Percentiles rank a stretch among this genome's conserved stretches.
Conservation (phyloP, 1,284 basidiomycete genomes). For the Irpex sp. region DNA sequence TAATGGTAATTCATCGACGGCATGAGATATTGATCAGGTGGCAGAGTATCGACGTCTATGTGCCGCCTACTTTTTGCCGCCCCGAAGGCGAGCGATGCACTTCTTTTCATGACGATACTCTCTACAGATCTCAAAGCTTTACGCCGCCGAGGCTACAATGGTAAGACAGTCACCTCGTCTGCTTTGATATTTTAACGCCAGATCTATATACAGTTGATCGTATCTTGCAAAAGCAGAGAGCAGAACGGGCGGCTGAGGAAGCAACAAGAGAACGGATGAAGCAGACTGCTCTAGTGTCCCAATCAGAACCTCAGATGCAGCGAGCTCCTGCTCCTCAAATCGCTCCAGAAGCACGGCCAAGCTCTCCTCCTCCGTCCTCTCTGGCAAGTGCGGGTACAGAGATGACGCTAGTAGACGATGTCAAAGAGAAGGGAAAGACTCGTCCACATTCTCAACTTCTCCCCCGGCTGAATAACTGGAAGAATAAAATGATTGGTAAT, state of each 20-base stretch:
- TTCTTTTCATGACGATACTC: slow-evolving; percentile 91
- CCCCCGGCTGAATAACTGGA: slow-evolving; percentile 24
- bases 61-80: slow-evolving; percentile 75
- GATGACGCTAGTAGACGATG: slow-evolving; percentile 4
- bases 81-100: slow-evolving; percentile 76
- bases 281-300: slow-evolving; percentile 14
- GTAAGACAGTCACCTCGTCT: slow-evolving; percentile 34
- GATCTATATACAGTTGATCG: slow-evolving; percentile 66
- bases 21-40: slow-evolving; percentile 1
- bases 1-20: neutral
- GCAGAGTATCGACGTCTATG: slow-evolving; percentile 75
- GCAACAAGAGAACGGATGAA: slow-evolving; percentile 27
- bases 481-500: slow-evolving; percentile 25
- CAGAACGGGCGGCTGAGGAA: slow-evolving; percentile 58
- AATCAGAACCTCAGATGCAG: neutral
- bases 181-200: neutral
- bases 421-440: neutral
- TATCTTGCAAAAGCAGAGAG: slow-evolving; percentile 83
- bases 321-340: neutral
- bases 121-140: slow-evolving; percentile 86
- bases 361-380: neutral
- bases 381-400: slow-evolving; percentile 7
- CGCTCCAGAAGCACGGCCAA: neutral
- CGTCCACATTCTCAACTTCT: slow-evolving; percentile 13
- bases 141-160: slow-evolving; percentile 84